Base-by-base conservation (phyloP, 192 early-diverging fungal genomes). In the Gryganskiella cystojenkinii region DNA sequence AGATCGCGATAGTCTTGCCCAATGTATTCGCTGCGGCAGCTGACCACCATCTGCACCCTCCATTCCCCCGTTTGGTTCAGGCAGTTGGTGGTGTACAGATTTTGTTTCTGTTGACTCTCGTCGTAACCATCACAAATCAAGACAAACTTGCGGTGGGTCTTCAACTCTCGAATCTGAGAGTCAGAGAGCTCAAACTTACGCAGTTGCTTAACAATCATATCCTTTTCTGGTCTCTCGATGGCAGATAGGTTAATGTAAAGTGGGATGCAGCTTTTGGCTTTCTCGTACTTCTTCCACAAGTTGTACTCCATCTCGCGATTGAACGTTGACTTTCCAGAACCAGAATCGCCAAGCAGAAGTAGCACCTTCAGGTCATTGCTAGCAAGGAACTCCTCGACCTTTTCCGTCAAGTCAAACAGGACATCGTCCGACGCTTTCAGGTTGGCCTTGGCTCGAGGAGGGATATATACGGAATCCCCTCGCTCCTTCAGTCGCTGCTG, bases 241-340 rank as follows among this genome's bases (percentile, higher is more conserved):
- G 44, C 1, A 4, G 45, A 30, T 17, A 61, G 30, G 45, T 27
- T 46, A 25, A 61, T 61, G 27, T 20, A 49, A 30, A 61, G 60
- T 5, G 60, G 60, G n/a, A 61, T 61, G 2, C 28, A 14, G 27
- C 17, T 10, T 8, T 46, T 4, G 8, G 27, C 20, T 6, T 30
- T 33, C 7, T 14, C 34, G 31, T 61, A 49, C 2, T 34, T 6
- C 27, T 30, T 17, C 60, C 60, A 61, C n/a, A 61, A 17, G 17
- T 49, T 14, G 28, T 13, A n/a, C 30, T 61, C 60, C 13, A 61
- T 25, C 7, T 27, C 2, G 1, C 30, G 22, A 13, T 33, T 46
- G 25, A 61, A 61, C 4, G 60, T 61, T 27, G 60, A 61, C 19
- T 61, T 61, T 7, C 60, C 60, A 24, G 60, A 43, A 33, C 60